phyloP scores from a whole-genome alignment of 441 rosid species.

The Eruca vesicaria region DNA sequence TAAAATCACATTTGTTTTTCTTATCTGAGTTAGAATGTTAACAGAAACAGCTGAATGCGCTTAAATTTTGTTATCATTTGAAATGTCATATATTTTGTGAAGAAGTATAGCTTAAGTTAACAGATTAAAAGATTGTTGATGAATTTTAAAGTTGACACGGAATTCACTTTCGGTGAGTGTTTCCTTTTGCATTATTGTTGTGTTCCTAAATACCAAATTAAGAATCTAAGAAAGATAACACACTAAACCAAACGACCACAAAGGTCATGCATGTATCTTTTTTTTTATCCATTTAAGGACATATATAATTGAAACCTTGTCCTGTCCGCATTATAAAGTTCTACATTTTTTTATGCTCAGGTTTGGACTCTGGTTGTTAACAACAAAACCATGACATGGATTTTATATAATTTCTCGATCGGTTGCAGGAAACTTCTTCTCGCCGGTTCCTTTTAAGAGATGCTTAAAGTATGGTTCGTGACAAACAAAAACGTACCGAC shows the following conservation, averaged over 20 bases:
- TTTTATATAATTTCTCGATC: neutral
- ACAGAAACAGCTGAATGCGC: neutral
- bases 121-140: neutral
- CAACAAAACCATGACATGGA: neutral
- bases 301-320: conserved; percentile 12
- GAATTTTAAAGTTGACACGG: neutral
- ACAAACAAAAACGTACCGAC: too few species aligned
- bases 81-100: neutral
- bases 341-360: neutral
- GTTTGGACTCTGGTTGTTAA: neutral
- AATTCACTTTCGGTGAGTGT: conserved; percentile 20
- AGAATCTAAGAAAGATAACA: conserved; percentile 25
- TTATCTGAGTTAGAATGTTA: conserved; percentile 13
- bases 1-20: neutral
- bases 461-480: neutral
- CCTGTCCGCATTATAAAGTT: conserved; percentile 8
- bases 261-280: conserved; percentile 7
- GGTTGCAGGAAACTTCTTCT: conserved; percentile 9
- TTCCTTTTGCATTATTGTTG: conserved; percentile 13
- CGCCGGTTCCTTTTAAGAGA: neutral
- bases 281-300: neutral
- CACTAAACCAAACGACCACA: conserved; percentile 1
- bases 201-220: conserved; percentile 11
- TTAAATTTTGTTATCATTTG: neutral
- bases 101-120: neutral